A percentile compares a stretch with the other conserved stretches of the same genome.
These are phyloP conservation scores for Eucalyptus erythrocorys DNA, from an alignment of 345 rosid species.

Conservation along the genomic window DNA sequence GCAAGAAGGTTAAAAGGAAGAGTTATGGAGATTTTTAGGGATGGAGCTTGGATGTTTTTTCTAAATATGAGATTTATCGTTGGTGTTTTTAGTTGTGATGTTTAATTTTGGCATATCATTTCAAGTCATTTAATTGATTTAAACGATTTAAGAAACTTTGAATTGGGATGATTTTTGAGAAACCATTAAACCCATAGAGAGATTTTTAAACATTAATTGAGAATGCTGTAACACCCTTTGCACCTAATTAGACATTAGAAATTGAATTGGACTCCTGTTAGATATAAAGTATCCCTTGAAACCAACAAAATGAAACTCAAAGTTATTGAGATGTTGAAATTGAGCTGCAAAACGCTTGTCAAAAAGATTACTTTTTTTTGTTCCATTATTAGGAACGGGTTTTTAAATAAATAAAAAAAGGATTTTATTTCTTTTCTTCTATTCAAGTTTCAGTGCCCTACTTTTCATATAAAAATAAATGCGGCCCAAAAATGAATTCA, in stretches of 20 bases:
- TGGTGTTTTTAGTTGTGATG: not conserved
- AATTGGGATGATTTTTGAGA: not conserved
- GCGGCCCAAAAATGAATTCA: not conserved
- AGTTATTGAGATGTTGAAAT: not conserved
- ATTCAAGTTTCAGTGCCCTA: not conserved
- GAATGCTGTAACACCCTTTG: accelerated
- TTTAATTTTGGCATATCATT: not conserved
- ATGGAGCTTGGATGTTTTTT: not conserved
- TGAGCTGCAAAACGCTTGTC: not conserved
- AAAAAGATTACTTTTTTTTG: not conserved
- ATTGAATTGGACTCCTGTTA: accelerated
- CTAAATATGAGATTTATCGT: not conserved
- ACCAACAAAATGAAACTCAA: not conserved
- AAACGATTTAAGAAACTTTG: not conserved
- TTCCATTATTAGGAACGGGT: not conserved
- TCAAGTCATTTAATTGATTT: not conserved
- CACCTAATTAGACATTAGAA: not conserved
- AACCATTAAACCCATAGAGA: not conserved
- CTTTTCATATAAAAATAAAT: not conserved
- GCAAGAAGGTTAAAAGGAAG: not conserved
- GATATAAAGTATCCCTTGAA: not conserved
- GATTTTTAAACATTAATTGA: not conserved
- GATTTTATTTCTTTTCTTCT: not conserved
- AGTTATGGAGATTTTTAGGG: not conserved
- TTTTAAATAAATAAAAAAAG: not conserved